phyloP scores from a whole-genome alignment of 345 rosid species.

The Dipteronia sinensis region DNA sequence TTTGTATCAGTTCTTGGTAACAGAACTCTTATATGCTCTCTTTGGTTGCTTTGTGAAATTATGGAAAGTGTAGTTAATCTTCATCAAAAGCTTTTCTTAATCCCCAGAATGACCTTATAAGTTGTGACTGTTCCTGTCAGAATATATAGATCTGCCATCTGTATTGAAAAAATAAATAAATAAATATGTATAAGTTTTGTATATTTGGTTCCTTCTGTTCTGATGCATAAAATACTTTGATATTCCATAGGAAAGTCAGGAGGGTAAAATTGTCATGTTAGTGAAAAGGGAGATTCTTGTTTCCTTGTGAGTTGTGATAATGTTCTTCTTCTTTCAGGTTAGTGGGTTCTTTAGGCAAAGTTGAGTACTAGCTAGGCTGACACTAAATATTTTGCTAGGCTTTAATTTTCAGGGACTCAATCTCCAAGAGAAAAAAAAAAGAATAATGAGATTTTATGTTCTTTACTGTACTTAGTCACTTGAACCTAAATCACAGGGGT shows the following conservation, averaged over 20 bases:
- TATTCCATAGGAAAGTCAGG: background rate
- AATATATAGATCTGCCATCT: background rate
- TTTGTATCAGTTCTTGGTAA: slow-evolving; percentile 15
- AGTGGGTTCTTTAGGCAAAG: slow-evolving; percentile 44
- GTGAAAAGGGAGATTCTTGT: slow-evolving; percentile 39
- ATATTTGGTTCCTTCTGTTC: background rate
- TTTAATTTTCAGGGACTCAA: slow-evolving; percentile 24
- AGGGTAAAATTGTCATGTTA: slow-evolving; percentile 37
- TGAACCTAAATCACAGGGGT: background rate
- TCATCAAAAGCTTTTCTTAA: slow-evolving; percentile 19
- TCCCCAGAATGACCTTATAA: slow-evolving; percentile 38
- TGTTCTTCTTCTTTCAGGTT: slow-evolving; percentile 27
- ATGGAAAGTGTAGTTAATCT: slow-evolving; percentile 36
- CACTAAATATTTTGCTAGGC: slow-evolving; percentile 27
- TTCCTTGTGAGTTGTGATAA: slow-evolving; percentile 38
- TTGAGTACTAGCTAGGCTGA: slow-evolving; percentile 24
- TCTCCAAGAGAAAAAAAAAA: slow-evolving; percentile 9
- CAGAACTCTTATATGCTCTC: slow-evolving; percentile 20
- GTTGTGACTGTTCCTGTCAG: background rate
- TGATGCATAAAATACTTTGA: background rate
- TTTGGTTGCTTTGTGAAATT: slow-evolving; percentile 30
- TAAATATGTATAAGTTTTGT: background rate
- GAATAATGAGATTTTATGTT: background rate
- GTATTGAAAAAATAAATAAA: no score
- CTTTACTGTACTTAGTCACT: background rate